A percentile compares a stretch with the other conserved stretches of the same genome.
Evolutionary conservation across 2,329 filamentous ascomycete species (phyloP).

Genomic region (Xylaria sp.): DNA sequence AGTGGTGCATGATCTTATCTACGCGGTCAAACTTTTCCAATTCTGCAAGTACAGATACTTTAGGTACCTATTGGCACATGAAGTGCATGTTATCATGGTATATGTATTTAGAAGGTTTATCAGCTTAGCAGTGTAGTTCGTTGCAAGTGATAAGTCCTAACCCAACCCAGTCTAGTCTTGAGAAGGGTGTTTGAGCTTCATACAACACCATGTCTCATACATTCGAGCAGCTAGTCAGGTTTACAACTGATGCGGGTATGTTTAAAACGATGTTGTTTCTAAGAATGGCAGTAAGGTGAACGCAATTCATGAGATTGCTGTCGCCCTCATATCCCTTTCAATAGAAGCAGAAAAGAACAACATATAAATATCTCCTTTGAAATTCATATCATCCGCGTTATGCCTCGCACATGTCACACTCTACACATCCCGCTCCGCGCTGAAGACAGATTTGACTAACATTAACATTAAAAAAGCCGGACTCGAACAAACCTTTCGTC

Average conservation of each 20-base stretch:
- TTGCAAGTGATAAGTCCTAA: too few species aligned
- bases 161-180: too few species aligned
- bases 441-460: background rate
- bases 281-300: background rate
- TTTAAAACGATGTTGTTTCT: background rate
- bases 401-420: too few species aligned
- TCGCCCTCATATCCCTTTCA: too few species aligned
- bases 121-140: too few species aligned
- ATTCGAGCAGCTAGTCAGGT: slow-evolving; percentile 56
- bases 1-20: slow-evolving; percentile 12
- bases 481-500: slow-evolving; percentile 69
- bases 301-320: too few species aligned
- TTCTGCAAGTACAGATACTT: background rate
- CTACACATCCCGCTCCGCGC: too few species aligned
- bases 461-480: slow-evolving; percentile 57
- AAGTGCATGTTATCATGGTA: too few species aligned
- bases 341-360: too few species aligned
- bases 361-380: too few species aligned
- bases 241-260: slow-evolving; percentile 60
- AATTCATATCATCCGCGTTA: too few species aligned
- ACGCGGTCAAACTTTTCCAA: background rate
- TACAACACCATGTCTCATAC: slow-evolving; percentile 41
- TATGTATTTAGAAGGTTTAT: slow-evolving; percentile 25
- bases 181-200: too few species aligned
- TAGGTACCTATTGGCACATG: background rate